A percentile compares a stretch with the other conserved stretches of the same genome.
Conservation (phyloP, 1,284 basidiomycete genomes). For the Ceratobasidium sp. region DNA sequence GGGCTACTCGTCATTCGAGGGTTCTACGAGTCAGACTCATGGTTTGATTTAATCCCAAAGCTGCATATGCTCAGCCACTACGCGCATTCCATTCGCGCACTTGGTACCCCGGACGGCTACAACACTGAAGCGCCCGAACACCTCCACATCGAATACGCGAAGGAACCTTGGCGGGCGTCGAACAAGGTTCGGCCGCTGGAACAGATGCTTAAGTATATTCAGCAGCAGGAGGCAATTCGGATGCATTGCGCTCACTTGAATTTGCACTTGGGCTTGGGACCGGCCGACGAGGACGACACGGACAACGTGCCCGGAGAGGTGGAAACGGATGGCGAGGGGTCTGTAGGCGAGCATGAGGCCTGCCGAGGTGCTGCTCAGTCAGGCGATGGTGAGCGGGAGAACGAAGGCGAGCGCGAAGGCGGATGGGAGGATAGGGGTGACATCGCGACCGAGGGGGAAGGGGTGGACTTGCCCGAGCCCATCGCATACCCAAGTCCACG, state of each 20-base stretch:
- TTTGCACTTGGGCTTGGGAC: neutral
- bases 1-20: neutral
- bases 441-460: no score
- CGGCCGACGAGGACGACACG: neutral
- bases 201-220: constrained; percentile 43
- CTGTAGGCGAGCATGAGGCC: neutral
- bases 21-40: constrained; percentile 2
- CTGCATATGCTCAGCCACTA: constrained; percentile 44
- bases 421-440: neutral
- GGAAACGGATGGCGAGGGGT: neutral
- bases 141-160: constrained; percentile 42
- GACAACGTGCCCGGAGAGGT: no score
- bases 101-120: constrained; percentile 42
- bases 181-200: constrained; percentile 17
- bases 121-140: constrained; percentile 43
- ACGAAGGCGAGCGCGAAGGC: neutral
- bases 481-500: neutral
- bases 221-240: constrained; percentile 7
- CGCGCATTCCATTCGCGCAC: constrained; percentile 4
- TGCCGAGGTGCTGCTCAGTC: neutral
- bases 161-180: constrained; percentile 41
- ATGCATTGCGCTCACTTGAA: constrained; percentile 8
- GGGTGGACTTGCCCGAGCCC: no score
- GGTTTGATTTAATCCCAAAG: constrained; percentile 25
- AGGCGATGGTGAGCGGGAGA: neutral